phyloP scores from a whole-genome alignment of 352 stramenopile species.

The Globisporangium irregulare region DNA sequence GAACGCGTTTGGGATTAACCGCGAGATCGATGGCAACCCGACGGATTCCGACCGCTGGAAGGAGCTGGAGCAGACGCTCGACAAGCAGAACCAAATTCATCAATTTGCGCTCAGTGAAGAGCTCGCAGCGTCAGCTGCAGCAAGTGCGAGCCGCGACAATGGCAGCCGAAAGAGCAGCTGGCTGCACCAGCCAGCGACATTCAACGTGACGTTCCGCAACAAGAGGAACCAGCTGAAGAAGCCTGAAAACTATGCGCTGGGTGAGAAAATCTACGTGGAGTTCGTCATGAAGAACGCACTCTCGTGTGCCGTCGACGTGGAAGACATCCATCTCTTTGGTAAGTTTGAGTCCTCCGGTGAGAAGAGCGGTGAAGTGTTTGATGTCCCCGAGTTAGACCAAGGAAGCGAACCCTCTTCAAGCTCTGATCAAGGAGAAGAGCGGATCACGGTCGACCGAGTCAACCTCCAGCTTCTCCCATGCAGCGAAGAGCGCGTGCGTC shows the following conservation, averaged over 20 bases:
- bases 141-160: background rate
- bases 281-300: slow-evolving; percentile 88
- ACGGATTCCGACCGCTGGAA: slow-evolving; percentile 58
- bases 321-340: slow-evolving; percentile 80
- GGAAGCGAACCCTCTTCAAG: background rate
- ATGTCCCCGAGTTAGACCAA: slow-evolving; percentile 36
- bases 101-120: slow-evolving; percentile 35
- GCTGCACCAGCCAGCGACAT: slow-evolving; percentile 46
- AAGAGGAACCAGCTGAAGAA: slow-evolving; percentile 41
- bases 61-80: slow-evolving; percentile 44
- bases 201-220: slow-evolving; percentile 51
- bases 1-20: slow-evolving; percentile 69
- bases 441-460: slow-evolving; percentile 62
- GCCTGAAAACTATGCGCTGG: slow-evolving; percentile 62
- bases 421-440: slow-evolving; percentile 17
- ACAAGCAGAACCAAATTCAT: slow-evolving; percentile 68
- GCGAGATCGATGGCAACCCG: slow-evolving; percentile 65
- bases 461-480: slow-evolving; percentile 73
- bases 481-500: slow-evolving; percentile 69
- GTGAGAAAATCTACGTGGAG: slow-evolving; percentile 82
- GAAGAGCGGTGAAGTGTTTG: slow-evolving; percentile 28
- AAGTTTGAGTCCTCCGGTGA: slow-evolving; percentile 41
- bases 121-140: background rate
- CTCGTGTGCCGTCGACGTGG: slow-evolving; percentile 77
- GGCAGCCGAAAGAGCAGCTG: slow-evolving; percentile 27